phyloP scores from a whole-genome alignment of 495 filamentous ascomycete genomes.

The Hypoxylon fragiforme region DNA sequence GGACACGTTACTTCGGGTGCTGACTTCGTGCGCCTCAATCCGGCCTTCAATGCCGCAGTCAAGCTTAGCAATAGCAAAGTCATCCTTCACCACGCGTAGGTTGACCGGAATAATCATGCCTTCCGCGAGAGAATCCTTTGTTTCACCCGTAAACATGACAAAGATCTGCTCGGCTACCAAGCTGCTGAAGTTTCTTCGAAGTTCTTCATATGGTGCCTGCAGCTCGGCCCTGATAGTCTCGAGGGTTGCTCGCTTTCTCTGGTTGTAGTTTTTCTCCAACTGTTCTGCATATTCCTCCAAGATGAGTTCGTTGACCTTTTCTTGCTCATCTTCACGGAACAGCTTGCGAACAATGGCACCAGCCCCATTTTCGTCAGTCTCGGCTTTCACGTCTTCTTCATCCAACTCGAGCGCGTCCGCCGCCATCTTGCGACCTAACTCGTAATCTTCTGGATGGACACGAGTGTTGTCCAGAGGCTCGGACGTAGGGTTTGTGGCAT shows the following conservation, averaged over 20 bases:
- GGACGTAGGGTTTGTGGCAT: conserved; percentile 71
- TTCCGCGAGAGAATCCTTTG: conserved; percentile 73
- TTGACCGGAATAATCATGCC: conserved; percentile 91
- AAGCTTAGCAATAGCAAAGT: conserved; percentile 89
- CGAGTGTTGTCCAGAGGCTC: conserved; percentile 96
- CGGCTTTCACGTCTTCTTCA: conserved; percentile 95
- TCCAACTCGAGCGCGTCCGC: conserved; percentile 95
- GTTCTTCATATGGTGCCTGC: conserved; percentile 88
- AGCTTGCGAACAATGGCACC: conserved; percentile 91
- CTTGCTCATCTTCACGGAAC: conserved; percentile 85
- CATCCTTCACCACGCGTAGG: conserved; percentile 83
- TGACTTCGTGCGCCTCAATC: conserved; percentile 72
- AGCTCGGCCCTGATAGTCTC: conserved; percentile 96
- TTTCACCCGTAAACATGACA: conserved; percentile 96
- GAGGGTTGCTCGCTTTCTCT: conserved; percentile 92
- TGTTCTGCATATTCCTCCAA: conserved; percentile 97
- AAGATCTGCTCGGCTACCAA: conserved; percentile 83
- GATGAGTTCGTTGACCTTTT: conserved; percentile 94
- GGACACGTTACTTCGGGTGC: conserved; percentile 55
- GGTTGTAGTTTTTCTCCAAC: conserved; percentile 86
- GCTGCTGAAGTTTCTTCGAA: conserved; percentile 76
- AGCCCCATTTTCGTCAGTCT: conserved; percentile 82
- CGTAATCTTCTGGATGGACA: conserved; percentile 97
- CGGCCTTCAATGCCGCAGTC: conserved; percentile 93
- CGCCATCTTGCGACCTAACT: conserved; percentile 95